Evolutionary conservation across 2,329 filamentous ascomycete species (phyloP), one percentile per base, ranked within the genome.

Genomic region (Furcasterigmium sp.): DNA sequence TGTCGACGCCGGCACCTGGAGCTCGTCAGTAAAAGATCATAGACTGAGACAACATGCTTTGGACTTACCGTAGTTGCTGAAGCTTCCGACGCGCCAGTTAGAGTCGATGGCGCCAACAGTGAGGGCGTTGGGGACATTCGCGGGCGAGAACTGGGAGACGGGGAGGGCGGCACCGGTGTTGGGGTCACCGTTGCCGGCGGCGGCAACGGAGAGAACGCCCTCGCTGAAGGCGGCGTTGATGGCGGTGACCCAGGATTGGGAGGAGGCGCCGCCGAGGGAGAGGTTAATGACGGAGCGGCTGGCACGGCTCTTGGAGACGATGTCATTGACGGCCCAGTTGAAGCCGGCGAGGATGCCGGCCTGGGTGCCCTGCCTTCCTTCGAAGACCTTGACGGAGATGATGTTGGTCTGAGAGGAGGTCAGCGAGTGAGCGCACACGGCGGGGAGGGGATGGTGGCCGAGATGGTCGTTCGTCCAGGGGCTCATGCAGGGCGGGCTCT

Each of bases 131-230:
- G 68, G 52, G 14, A 67, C 67, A 1, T 69, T 72, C 2, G 72
- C 74, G 1, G 75, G 75, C 0, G 74, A 78, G 36, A 56, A 62
- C 48, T 60, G 56, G 6, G 55, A 39, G 28, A 53, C 53, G 13
- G 41, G 39, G 21, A 39, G 37, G 37, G 38, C 50, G 50, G 19
- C 19, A 40, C 43, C 46, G 18, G 6, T 1, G 23, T 7, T 26
- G 2, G 65, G 64, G 43, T 72, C 62, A n/a, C 53, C 56, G 55
- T 80, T 80, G 15, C 78, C 78, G 17, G 77, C 76, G 4, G 77
- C 75, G 1, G 77, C 75, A 23, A 75, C 70, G 3, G 73, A 65
- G 41, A 76, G 67, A 25, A 82, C 60, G 18, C 75, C 76, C 2
- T 57, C 53, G 18, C 53, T 52, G 52, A 68, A 69, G 39, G 74